phyloP scores from a whole-genome alignment of 768 basidiomycete species.

The Mycena indigotica region DNA sequence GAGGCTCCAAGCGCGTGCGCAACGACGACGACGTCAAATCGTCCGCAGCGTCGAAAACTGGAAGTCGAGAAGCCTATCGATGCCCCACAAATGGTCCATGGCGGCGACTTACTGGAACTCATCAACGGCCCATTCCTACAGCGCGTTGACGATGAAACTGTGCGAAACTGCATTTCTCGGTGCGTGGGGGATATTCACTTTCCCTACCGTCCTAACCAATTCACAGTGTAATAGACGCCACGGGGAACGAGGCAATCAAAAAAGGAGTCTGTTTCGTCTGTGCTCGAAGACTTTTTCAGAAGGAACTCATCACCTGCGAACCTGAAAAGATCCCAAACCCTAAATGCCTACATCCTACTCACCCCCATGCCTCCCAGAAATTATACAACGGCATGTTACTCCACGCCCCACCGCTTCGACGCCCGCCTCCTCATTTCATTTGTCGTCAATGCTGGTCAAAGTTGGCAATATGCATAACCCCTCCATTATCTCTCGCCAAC shows the following conservation, averaged over 20 bases:
- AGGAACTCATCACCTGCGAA: background rate
- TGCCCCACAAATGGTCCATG: too few species aligned
- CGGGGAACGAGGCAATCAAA: background rate
- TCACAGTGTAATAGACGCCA: background rate
- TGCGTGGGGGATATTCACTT: too few species aligned
- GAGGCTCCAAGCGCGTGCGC: too few species aligned
- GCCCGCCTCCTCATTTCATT: background rate
- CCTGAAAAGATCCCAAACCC: background rate
- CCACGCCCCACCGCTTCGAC: background rate
- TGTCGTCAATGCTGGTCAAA: background rate
- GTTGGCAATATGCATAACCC: background rate
- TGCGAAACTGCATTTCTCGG: too few species aligned
- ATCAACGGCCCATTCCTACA: too few species aligned
- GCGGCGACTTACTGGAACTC: too few species aligned
- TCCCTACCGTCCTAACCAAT: too few species aligned
- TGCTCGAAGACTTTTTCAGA: background rate
- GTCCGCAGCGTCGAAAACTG: too few species aligned
- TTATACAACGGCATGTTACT: background rate
- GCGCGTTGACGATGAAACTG: too few species aligned
- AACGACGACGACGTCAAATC: too few species aligned
- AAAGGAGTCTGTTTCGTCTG: background rate
- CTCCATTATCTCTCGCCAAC: conserved; percentile 12
- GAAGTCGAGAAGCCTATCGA: too few species aligned
- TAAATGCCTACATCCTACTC: background rate
- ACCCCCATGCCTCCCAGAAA: background rate